Evolutionary conservation across 2,329 filamentous ascomycete species (phyloP).

Genomic region (Claviceps africana): DNA sequence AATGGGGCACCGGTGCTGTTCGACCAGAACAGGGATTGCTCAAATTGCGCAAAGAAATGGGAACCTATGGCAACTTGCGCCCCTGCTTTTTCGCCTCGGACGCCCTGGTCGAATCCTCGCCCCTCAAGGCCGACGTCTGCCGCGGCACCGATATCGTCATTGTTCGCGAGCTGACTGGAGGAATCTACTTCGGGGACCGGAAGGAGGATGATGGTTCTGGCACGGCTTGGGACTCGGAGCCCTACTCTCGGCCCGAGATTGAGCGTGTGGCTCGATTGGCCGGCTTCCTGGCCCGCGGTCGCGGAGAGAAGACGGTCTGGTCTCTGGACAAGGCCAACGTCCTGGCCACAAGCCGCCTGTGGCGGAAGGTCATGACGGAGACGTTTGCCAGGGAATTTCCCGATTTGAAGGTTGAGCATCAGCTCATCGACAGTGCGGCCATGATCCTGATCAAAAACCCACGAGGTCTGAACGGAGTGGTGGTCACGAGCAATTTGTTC

Average conservation of each 20-base stretch:
- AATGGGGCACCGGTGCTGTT: slow-evolving; percentile 85
- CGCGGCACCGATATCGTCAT: slow-evolving; percentile 83
- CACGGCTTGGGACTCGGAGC: slow-evolving; percentile 68
- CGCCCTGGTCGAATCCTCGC: slow-evolving; percentile 68
- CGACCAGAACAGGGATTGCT: slow-evolving; percentile 90
- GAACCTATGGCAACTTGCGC: slow-evolving; percentile 86
- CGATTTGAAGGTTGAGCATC: slow-evolving; percentile 68
- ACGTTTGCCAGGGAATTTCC: slow-evolving; percentile 83
- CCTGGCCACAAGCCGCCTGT: slow-evolving; percentile 74
- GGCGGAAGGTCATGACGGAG: slow-evolving; percentile 77
- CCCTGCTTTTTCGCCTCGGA: slow-evolving; percentile 93
- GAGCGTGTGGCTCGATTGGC: slow-evolving; percentile 76
- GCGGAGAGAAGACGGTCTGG: slow-evolving; percentile 54
- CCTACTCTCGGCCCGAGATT: slow-evolving; percentile 73
- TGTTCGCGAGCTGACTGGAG: slow-evolving; percentile 80
- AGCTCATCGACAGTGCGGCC: slow-evolving; percentile 86
- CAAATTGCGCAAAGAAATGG: slow-evolving; percentile 81
- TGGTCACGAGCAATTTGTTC: slow-evolving; percentile 79
- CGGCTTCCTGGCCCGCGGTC: slow-evolving; percentile 63
- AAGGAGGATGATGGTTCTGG: slow-evolving; percentile 37
- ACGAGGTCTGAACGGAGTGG: slow-evolving; percentile 69
- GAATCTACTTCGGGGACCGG: slow-evolving; percentile 90
- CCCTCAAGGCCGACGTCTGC: slow-evolving; percentile 75
- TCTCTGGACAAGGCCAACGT: slow-evolving; percentile 95
- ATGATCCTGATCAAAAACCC: slow-evolving; percentile 98